These are phyloP conservation scores for Arthrobotrys iridis DNA, from an alignment of 2,329 filamentous ascomycete species.

Conservation along the genomic window DNA sequence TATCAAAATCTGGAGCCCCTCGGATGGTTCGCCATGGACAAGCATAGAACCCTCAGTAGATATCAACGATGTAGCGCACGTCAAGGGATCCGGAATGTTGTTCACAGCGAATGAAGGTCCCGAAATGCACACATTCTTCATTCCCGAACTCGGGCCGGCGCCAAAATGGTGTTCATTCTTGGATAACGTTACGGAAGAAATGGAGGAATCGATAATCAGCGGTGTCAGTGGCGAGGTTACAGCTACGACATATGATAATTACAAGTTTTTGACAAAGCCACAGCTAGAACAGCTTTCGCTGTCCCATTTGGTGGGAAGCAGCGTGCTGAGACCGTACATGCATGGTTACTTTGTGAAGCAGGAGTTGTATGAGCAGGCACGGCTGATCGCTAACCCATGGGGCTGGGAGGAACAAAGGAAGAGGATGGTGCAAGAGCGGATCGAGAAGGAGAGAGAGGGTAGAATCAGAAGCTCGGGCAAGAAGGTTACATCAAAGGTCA, in stretches of 20 bases:
- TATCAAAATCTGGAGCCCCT: constrained; percentile 94
- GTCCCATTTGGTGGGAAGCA: constrained; percentile 88
- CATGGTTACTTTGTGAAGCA: constrained; percentile 98
- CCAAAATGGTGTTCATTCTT: constrained; percentile 97
- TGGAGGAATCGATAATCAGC: constrained; percentile 79
- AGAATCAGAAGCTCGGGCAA: constrained; percentile 95
- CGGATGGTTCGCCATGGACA: constrained; percentile 87
- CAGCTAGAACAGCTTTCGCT: constrained; percentile 87
- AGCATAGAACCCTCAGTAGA: constrained; percentile 95
- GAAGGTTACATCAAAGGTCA: constrained; percentile 67
- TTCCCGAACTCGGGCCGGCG: constrained; percentile 90
- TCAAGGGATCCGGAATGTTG: constrained; percentile 91
- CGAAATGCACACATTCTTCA: constrained; percentile 93
- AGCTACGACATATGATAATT: constrained; percentile 86
- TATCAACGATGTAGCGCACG: constrained; percentile 93
- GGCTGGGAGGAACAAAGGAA: constrained; percentile 90
- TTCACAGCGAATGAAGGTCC: constrained; percentile 96
- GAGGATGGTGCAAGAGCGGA: constrained; percentile 91
- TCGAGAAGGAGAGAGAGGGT: constrained; percentile 95
- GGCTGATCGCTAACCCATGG: constrained; percentile 91
- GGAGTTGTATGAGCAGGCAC: constrained; percentile 92
- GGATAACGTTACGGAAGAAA: constrained; percentile 97
- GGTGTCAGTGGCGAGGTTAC: constrained; percentile 63
- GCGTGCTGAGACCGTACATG: constrained; percentile 93
- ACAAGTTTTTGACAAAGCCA: constrained; percentile 92